Percentiles rank a stretch among this genome's conserved stretches.
Conservation (phyloP, 345 rosid species). For the Lepidium aucheri region DNA sequence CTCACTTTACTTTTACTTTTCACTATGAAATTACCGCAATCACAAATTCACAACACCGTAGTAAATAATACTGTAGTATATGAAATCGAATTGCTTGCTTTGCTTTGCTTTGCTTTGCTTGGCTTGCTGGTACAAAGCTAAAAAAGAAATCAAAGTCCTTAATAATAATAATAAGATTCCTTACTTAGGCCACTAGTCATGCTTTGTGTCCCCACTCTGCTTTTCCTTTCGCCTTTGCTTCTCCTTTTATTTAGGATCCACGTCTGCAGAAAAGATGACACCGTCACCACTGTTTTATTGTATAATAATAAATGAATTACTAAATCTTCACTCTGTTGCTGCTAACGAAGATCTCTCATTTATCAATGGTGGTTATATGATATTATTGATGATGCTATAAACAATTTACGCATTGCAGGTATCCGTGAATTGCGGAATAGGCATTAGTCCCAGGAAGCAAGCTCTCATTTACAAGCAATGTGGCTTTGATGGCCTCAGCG, state of each 20-base stretch:
- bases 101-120: too few relatives aligned
- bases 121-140: not conserved
- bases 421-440: constrained; percentile 83
- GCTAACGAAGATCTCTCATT: not conserved
- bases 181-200: constrained; percentile 15
- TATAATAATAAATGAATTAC: too few relatives aligned
- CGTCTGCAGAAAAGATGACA: not conserved
- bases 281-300: not conserved
- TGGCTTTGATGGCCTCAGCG: constrained; percentile 89
- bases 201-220: constrained; percentile 14
- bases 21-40: constrained; percentile 8
- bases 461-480: constrained; percentile 88
- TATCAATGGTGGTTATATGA: not conserved
- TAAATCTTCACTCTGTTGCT: not conserved
- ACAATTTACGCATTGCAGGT: constrained; percentile 43
- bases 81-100: not conserved
- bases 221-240: constrained; percentile 25
- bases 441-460: constrained; percentile 90
- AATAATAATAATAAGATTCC: constrained; percentile 11
- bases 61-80: too few relatives aligned
- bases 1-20: not conserved
- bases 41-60: not conserved
- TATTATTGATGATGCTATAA: not conserved
- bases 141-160: not conserved
- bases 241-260: constrained; percentile 19